phyloP scores from a whole-genome alignment of 352 stramenopile genomes.

The Pythium phragmitis region DNA sequence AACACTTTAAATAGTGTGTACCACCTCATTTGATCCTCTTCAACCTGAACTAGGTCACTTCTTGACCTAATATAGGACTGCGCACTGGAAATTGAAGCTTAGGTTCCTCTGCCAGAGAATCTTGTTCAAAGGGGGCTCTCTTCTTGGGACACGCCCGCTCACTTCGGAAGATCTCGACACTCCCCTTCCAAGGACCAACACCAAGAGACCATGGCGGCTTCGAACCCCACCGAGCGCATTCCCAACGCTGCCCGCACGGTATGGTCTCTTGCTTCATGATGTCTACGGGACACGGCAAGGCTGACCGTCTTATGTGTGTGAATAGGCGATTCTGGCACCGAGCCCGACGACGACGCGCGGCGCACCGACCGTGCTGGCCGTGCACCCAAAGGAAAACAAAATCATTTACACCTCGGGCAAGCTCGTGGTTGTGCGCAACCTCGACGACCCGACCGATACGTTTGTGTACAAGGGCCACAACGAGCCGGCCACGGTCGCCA shows the following conservation, averaged over 20 bases:
- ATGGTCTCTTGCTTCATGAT: background rate
- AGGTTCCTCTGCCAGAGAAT: background rate
- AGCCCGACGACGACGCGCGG: slow-evolving; percentile 76
- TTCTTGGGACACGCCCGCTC: background rate
- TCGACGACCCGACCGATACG: slow-evolving; percentile 79
- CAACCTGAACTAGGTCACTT: background rate
- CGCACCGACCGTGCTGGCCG: slow-evolving; percentile 58
- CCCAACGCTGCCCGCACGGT: slow-evolving; percentile 51
- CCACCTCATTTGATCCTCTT: background rate
- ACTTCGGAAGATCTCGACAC: slow-evolving; percentile 3
- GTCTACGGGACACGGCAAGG: background rate
- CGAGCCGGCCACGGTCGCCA: slow-evolving; percentile 87
- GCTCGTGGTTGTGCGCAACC: slow-evolving; percentile 88
- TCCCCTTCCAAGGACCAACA: background rate
- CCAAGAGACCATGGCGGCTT: slow-evolving; percentile 37
- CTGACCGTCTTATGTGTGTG: background rate
- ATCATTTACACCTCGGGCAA: slow-evolving; percentile 93
- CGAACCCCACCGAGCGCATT: slow-evolving; percentile 71
- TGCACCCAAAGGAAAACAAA: slow-evolving; percentile 87
- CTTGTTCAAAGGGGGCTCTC: slow-evolving; percentile 15
- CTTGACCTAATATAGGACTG: slow-evolving; percentile 2
- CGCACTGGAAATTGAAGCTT: background rate
- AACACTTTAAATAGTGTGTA: slow-evolving; percentile 11
- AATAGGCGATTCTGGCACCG: slow-evolving; percentile 55
- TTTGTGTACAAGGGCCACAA: slow-evolving; percentile 97